These are phyloP conservation scores for Posidonia australis DNA, from an alignment of 106 monocot genomes.

Conservation along the genomic window DNA sequence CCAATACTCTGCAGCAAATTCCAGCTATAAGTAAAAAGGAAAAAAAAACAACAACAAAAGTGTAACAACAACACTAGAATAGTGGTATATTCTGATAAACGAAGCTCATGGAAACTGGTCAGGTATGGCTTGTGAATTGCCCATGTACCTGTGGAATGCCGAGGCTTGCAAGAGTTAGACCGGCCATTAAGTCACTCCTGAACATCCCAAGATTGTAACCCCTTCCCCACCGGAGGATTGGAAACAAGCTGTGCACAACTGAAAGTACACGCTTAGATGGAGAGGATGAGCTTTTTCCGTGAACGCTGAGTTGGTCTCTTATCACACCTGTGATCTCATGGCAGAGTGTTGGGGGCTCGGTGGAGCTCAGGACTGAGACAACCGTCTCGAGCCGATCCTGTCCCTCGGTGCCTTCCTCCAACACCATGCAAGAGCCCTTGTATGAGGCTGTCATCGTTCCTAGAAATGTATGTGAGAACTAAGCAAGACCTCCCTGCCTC, in stretches of 20 bases:
- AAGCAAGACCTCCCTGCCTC: no score
- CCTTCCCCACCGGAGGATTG: slow-evolving; percentile 60
- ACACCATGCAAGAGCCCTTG: no score
- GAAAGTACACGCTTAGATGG: no score
- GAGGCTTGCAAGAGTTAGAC: slow-evolving; percentile 86
- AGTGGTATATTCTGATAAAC: background rate
- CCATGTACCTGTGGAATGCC: slow-evolving; percentile 62
- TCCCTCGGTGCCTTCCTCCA: no score
- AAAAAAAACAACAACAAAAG: background rate
- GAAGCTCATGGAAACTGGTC: background rate
- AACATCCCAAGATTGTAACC: slow-evolving; percentile 48
- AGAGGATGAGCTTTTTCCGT: no score
- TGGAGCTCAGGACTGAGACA: no score
- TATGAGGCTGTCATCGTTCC: no score
- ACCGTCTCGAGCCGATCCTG: no score
- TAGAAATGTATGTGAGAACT: no score
- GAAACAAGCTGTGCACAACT: slow-evolving; percentile 2
- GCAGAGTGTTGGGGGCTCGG: no score
- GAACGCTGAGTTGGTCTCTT: no score
- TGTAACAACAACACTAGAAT: background rate
- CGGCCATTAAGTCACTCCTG: slow-evolving; percentile 71
- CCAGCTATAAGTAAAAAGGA: background rate
- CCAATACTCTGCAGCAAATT: slow-evolving; percentile 61
- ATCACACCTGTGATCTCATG: no score
- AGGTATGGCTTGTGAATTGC: background rate